Evolutionary conservation across 2,329 filamentous ascomycete species (phyloP), one percentile per base, ranked within the genome.

Genomic region (Neospermospora avenae): DNA sequence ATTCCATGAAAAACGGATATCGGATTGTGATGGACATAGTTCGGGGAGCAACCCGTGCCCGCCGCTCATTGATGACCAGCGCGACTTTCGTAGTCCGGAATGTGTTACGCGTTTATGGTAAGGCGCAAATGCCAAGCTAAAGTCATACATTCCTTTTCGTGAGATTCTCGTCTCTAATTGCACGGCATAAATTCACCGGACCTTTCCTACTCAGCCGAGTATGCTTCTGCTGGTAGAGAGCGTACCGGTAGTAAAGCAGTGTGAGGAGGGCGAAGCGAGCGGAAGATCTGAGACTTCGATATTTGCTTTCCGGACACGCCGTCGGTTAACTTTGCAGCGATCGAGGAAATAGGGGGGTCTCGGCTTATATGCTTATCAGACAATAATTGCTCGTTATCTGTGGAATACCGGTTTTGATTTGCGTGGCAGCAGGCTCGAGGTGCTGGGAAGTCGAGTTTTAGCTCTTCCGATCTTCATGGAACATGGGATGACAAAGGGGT

Each of bases 121-220:
- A 41, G 55, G 59, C 59, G 49, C 55, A 46, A 14, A 24, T 28
- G 24, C 3, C 10, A 22, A 34, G 18, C 18, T 53, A 61, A 63
- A 58, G 62, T 63, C 56, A 63, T 62, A 60, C 49, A 31, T 62
- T 28, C 56, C 59, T 59, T 64, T 59, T 55, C 44, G 54, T 20
- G 35, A 39, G 18, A 39, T 20, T n/a, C n/a, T n/a, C 14, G 6
- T 18, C 18, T 18, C 25, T 6, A 39, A 25, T 24, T 24, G 22
- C 39, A 14, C 22, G 35, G 48, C 18, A 20, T 51, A 28, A 35
- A 35, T n/a, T 13, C 34, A 16, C 42, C 16, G 6, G 39, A 42
- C 16, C 10, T 48, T 3, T 16, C 11, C 13, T 10, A 35, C 2
- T 20, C 28, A 20, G 28, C 10, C 16, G 28, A 28, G 16, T 28